Base-by-base conservation (phyloP, 78 protist species). In the Polysphondylium violaceum region DNA sequence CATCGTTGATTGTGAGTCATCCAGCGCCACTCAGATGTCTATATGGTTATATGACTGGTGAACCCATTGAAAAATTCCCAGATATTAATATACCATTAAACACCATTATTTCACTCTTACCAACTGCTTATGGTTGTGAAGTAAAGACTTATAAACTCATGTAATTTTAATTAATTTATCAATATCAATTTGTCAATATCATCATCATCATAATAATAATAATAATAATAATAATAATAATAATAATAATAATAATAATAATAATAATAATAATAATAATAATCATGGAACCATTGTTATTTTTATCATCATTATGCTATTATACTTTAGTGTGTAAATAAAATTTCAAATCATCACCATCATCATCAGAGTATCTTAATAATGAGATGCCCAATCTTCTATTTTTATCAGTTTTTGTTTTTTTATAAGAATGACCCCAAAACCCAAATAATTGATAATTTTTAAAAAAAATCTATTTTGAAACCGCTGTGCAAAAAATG, bases 61-160 rank as follows among this genome's bases (percentile, higher is more conserved):
- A 67, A 69, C 79, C 91, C 50, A 83, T 83, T 40, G 95, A 94
- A 50, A 87, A 91, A 38, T 58, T 90, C 59, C 94, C 98, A 19
- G 67, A 72, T 60, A 86, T 86, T 23, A 55, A 86, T 29, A 93
- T 96, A 2, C 97, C 96, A 1, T 85, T 95, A n/a, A 96, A 97
- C 56, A 94, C 97, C 16, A 87, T 97, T 35, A 64, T 95, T 71
- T 75, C 95, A 63, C 76, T 96, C 23, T 43, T 76, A 38, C 96
- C 96, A 43, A 44, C 51, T 35, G 88, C 96, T 27, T 81, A 87
- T 73, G 95, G 96, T 0, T 83, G 88, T 29, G 87, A 88, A 40
- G 86, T 78, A 17, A 65, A 56, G 29, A 76, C 71, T 11, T 88
- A 51, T 61, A 74, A 65, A 29, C 6, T 67, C 51, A 44, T 73